Evolutionary conservation across 768 basidiomycete genomes (phyloP).

Genomic region (Heimioporus sp.): DNA sequence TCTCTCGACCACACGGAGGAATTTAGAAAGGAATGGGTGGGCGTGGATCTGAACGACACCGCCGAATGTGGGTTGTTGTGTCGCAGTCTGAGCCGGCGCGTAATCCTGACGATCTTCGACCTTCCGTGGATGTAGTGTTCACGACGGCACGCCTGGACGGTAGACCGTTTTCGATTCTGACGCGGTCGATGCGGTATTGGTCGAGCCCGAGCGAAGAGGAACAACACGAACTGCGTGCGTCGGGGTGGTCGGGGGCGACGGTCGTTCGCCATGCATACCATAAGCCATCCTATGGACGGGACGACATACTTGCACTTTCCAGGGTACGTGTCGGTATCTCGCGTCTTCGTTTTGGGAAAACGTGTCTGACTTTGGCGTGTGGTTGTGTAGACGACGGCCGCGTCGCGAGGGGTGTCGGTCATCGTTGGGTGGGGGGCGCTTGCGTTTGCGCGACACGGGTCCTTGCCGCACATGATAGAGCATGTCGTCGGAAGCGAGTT

Average conservation of each 20-base stretch:
- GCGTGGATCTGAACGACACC: too few relatives aligned
- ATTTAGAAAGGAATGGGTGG: too few relatives aligned
- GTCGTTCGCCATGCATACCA: not conserved
- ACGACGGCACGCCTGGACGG: too few relatives aligned
- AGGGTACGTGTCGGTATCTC: conserved; percentile 3
- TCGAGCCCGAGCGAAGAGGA: too few relatives aligned
- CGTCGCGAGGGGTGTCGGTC: conserved; percentile 1
- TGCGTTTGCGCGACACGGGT: not conserved
- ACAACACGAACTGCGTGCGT: too few relatives aligned
- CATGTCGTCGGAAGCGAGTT: conserved; percentile 3
- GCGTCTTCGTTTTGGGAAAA: not conserved
- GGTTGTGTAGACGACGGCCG: not conserved
- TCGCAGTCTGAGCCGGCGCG: too few relatives aligned
- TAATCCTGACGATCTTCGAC: too few relatives aligned
- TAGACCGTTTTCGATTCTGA: too few relatives aligned
- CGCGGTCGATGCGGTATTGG: too few relatives aligned
- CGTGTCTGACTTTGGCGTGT: not conserved
- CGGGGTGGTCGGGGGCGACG: not conserved
- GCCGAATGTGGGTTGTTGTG: too few relatives aligned
- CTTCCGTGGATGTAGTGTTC: too few relatives aligned
- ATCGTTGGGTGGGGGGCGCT: conserved; percentile 1
- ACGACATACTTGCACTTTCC: not conserved
- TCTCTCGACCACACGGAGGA: too few relatives aligned
- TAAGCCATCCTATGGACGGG: not conserved
- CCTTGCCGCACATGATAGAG: not conserved